Evolutionary conservation across 2,329 filamentous ascomycete genomes (phyloP).

Genomic region (Aspergillus texensis): DNA sequence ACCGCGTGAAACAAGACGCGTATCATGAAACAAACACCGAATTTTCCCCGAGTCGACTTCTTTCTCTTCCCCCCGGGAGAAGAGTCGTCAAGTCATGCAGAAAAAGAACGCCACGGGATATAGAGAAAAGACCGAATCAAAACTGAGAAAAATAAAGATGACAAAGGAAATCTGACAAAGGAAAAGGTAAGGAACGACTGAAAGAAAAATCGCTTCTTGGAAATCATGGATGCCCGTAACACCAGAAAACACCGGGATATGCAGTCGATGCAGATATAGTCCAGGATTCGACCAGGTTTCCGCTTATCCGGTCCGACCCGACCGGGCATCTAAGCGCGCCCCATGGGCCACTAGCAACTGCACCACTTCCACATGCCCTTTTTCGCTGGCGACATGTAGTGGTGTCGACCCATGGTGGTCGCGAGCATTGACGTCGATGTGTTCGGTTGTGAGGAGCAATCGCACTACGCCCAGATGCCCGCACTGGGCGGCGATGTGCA

Average conservation of each 20-base stretch:
- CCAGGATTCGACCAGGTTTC: neutral
- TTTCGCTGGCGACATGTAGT: slow-evolving; percentile 2
- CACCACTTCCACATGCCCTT: slow-evolving; percentile 1
- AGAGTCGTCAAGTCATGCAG: neutral
- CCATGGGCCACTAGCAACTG: neutral
- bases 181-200: neutral
- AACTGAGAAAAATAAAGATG: neutral
- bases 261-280: neutral
- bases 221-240: neutral
- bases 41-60: neutral
- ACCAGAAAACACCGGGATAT: neutral
- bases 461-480: slow-evolving; percentile 1
- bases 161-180: neutral
- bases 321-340: neutral
- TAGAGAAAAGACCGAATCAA: neutral
- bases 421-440: slow-evolving; percentile 5
- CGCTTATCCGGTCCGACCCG: neutral
- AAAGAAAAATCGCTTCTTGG: neutral
- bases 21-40: neutral
- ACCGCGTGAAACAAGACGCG: neutral
- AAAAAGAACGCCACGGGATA: neutral
- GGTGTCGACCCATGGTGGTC: slow-evolving; percentile 4
- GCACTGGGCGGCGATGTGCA: slow-evolving; percentile 4
- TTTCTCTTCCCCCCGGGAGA: neutral
- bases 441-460: neutral